phyloP scores from a whole-genome alignment of 306 rosid genomes.

The Cicer judaicum region DNA sequence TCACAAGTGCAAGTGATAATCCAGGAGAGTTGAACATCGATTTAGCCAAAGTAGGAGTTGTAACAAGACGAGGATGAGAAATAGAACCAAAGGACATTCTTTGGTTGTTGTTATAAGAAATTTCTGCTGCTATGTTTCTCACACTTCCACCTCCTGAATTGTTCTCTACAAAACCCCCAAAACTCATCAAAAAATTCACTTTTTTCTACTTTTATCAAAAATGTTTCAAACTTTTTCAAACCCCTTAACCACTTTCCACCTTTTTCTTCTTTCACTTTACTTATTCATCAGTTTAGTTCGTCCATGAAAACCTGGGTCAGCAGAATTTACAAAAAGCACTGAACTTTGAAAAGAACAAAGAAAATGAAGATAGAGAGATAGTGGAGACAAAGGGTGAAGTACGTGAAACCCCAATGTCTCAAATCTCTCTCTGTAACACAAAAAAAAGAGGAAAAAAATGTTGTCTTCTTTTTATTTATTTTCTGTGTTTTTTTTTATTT shows the following conservation, averaged over 20 bases:
- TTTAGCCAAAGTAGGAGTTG: conserved; percentile 76
- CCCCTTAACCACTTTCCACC: conserved; percentile 3
- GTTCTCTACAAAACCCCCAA: conserved; percentile 82
- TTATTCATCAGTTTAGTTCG: conserved; percentile 31
- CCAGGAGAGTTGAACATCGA: conserved; percentile 95
- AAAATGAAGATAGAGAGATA: conserved; percentile 53
- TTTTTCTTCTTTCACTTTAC: neutral
- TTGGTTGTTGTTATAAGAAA: conserved; percentile 54
- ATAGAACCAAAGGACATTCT: conserved; percentile 77
- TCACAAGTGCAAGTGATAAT: conserved; percentile 88
- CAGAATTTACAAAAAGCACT: conserved; percentile 27
- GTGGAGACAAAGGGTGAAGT: conserved; percentile 63
- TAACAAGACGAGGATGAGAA: conserved; percentile 71
- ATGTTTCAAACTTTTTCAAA: neutral
- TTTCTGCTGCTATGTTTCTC: conserved; percentile 69
- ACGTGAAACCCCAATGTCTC: conserved; percentile 55
- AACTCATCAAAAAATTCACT: conserved; percentile 82
- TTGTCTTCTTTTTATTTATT: conserved; percentile 11
- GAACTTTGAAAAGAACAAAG: conserved; percentile 32
- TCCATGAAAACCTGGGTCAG: conserved; percentile 5
- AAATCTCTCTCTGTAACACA: conserved; percentile 55
- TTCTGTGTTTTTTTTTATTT: conserved; percentile 25
- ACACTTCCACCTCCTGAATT: conserved; percentile 71
- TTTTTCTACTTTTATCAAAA: neutral
- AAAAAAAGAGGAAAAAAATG: conserved; percentile 9